phyloP scores from a whole-genome alignment of 2,329 filamentous ascomycete species.

The Sporothrix luriei region DNA sequence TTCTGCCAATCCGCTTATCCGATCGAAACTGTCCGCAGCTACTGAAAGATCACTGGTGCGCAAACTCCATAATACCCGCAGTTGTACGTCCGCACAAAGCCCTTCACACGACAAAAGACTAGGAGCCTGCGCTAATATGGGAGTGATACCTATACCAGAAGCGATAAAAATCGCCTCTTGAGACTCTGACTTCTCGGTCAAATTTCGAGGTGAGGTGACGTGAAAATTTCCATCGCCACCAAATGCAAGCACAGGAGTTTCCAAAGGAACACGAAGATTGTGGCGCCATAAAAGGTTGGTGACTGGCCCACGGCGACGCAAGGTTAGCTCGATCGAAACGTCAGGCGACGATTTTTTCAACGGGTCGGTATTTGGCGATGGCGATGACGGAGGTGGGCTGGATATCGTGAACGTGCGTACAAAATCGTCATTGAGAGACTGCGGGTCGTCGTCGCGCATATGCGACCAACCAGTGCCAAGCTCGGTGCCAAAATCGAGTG shows the following conservation, averaged over 20 bases:
- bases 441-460: constrained; percentile 80
- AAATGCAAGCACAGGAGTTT: constrained; percentile 71
- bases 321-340: constrained; percentile 68
- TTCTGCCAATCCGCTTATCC: constrained; percentile 54
- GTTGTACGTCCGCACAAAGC: constrained; percentile 38
- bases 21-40: constrained; percentile 60
- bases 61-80: constrained; percentile 71
- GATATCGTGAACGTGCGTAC: constrained; percentile 82
- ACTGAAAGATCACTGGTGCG: constrained; percentile 63
- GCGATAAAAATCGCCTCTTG: constrained; percentile 64
- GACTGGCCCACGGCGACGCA: constrained; percentile 67
- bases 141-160: constrained; percentile 82
- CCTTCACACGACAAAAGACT: constrained; percentile 48
- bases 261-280: constrained; percentile 54
- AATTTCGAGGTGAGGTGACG: constrained; percentile 38
- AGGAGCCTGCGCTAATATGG: constrained; percentile 68
- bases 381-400: constrained; percentile 52
- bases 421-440: constrained; percentile 80
- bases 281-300: constrained; percentile 67
- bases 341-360: neutral
- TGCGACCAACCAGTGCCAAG: constrained; percentile 75
- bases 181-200: constrained; percentile 36
- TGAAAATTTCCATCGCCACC: constrained; percentile 61
- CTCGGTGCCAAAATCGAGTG: constrained; percentile 70
- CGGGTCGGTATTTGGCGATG: constrained; percentile 1